These are phyloP conservation scores for Groenewaldozyma tartarivorans DNA, from an alignment of 805 yeast species.

Conservation along the genomic window DNA sequence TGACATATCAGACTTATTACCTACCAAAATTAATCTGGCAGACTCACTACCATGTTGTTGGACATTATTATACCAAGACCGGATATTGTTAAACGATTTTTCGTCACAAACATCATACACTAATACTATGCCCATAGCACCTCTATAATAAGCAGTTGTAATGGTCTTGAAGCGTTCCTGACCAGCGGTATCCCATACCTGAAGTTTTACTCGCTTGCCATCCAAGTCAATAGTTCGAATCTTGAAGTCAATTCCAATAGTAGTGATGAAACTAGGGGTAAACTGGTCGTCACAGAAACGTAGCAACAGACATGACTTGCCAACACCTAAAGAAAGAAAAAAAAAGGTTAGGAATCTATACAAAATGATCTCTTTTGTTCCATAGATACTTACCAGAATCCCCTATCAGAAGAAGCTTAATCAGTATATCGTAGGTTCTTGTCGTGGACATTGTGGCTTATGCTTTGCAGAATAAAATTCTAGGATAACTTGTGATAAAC, in stretches of 20 bases:
- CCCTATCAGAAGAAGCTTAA: constrained; percentile 88
- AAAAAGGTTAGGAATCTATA: constrained; percentile 1
- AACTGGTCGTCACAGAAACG: constrained; percentile 95
- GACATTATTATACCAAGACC: constrained; percentile 92
- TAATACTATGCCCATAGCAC: constrained; percentile 95
- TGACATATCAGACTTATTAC: constrained; percentile 89
- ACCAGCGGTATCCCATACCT: constrained; percentile 99
- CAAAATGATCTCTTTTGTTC: background rate
- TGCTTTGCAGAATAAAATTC: background rate
- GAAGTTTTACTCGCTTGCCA: constrained; percentile 87
- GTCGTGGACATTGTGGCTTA: constrained; percentile 14
- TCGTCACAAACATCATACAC: constrained; percentile 98
- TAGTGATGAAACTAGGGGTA: constrained; percentile 92
- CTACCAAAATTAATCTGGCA: constrained; percentile 88
- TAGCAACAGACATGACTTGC: constrained; percentile 66
- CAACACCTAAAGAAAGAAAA: constrained; percentile 24
- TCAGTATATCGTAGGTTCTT: constrained; percentile 68
- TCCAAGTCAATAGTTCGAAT: constrained; percentile 91
- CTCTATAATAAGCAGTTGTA: constrained; percentile 96
- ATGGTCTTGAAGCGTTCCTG: constrained; percentile 97
- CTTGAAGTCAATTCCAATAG: constrained; percentile 97
- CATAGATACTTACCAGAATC: constrained; percentile 50
- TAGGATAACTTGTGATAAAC: no score
- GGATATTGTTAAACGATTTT: constrained; percentile 84
- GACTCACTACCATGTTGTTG: constrained; percentile 95